Base-by-base conservation (phyloP, 1,284 basidiomycete genomes). In the Trichosporon faecale region DNA sequence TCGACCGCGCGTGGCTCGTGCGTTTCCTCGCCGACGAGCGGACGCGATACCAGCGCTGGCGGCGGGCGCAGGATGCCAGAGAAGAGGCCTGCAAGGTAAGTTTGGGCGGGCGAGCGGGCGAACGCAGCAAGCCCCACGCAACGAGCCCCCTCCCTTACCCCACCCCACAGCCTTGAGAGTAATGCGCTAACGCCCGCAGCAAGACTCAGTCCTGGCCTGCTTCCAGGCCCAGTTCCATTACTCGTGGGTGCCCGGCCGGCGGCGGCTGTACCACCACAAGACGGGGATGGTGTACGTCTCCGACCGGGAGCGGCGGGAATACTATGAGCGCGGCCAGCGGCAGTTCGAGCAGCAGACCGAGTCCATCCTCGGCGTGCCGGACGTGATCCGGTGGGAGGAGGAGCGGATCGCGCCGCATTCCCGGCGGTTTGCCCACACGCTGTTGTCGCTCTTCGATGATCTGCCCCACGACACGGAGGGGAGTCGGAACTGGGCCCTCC, bases 231-330 rank as follows among this genome's bases (percentile, higher is more conserved):
- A 61, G 57, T 61, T 61, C 57, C 57, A 31, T 5, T 31, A 31
- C 18, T n/a, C 27, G 16, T 61, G 18, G 27, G 27, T 61, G 11
- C 57, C 57, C 2, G 57, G 57, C 5, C 57, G 57, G 11, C 57
- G 57, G 57, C 57, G 57, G 57, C 57, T 61, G 29, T 61, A 61
- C 57, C 57, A 23, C 21, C 57, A 31, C 57, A 61, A 61, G 57
- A 61, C 57, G 57, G 57, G 57, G 18, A 61, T 61, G 57, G 29
- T 29, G 16, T 61, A 31, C 57, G 29, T 61, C 27, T 31, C 57
- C 29, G 57, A 61, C 27, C 57, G 29, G 16, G 57, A 61, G 57
- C 29, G 57, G 29, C 57, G 27, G 31, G 27, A 31, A 14, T 29
- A 31, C 18, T 16, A 31, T 5, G 57, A 31, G 27, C 57, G 57